These are phyloP conservation scores for Drechslera avenae DNA, from an alignment of 2,329 filamentous ascomycete species.

Conservation along the genomic window DNA sequence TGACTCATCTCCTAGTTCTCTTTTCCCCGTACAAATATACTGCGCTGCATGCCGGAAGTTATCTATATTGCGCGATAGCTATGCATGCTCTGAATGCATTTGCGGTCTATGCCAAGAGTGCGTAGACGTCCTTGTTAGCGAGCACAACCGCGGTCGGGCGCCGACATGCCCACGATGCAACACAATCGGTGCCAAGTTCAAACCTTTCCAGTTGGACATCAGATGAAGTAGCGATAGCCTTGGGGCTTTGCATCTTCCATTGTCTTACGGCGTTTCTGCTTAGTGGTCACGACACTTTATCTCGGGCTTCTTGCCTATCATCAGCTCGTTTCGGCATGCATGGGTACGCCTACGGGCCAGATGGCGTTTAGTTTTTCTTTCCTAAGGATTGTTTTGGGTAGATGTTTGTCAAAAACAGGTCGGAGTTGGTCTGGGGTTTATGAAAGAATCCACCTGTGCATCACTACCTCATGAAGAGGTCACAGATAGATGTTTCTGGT, in stretches of 20 bases:
- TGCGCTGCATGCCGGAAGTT: conserved; percentile 85
- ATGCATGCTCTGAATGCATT: conserved; percentile 95
- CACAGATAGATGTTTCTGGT: conserved; percentile 6
- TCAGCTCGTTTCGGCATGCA: conserved; percentile 12
- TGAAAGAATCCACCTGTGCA: background rate
- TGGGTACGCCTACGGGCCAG: conserved; percentile 26
- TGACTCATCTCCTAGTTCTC: conserved; percentile 64
- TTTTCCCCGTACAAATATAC: conserved; percentile 75
- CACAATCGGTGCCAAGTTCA: conserved; percentile 78
- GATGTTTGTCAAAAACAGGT: conserved; percentile 7
- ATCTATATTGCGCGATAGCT: conserved; percentile 79
- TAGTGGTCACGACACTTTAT: conserved; percentile 1
- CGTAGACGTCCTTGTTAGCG: conserved; percentile 77
- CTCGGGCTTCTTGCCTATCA: conserved; percentile 9
- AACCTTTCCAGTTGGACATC: conserved; percentile 84
- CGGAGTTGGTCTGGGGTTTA: conserved; percentile 4
- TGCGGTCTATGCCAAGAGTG: conserved; percentile 89
- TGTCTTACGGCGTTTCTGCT: conserved; percentile 20
- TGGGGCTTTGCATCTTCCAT: conserved; percentile 11
- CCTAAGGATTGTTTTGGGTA: background rate
- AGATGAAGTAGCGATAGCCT: conserved; percentile 56
- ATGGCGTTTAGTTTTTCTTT: conserved; percentile 22
- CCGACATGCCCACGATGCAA: conserved; percentile 77
- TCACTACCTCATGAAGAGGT: background rate
- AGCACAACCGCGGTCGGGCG: conserved; percentile 71